phyloP scores from a whole-genome alignment of 306 rosid species.

The Geum urbanum region DNA sequence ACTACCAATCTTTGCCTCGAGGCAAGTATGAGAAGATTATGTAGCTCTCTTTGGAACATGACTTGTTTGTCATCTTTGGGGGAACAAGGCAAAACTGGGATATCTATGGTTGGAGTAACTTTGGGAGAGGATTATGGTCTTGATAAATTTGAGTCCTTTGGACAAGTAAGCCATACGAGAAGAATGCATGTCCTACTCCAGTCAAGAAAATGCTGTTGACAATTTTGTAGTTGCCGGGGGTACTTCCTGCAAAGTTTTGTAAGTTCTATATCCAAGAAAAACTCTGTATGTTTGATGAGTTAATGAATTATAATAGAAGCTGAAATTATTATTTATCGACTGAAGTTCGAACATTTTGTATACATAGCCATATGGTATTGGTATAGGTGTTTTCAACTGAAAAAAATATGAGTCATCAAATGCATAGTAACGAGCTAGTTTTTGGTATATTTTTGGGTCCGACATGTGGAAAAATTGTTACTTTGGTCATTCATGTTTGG shows the following conservation, averaged over 20 bases:
- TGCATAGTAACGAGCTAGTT: too few species aligned
- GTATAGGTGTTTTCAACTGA: neutral
- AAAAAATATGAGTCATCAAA: neutral
- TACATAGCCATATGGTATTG: neutral
- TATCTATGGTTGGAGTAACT: too few species aligned
- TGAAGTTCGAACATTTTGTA: neutral
- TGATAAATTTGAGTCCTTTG: neutral
- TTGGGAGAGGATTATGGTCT: neutral
- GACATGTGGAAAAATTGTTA: too few species aligned
- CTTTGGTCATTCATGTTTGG: too few species aligned
- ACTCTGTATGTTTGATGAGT: neutral
- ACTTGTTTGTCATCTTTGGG: neutral
- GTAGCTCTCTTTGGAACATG: too few species aligned
- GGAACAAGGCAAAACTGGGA: neutral
- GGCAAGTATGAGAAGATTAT: neutral
- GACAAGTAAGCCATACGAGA: neutral
- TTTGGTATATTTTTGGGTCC: too few species aligned
- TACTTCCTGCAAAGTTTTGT: constrained; percentile 5
- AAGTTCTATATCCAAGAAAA: neutral
- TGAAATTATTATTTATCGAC: neutral
- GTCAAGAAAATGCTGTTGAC: neutral
- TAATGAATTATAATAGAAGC: neutral
- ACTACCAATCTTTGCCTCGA: neutral
- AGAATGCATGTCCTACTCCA: neutral
- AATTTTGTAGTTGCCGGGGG: constrained; percentile 13